These are phyloP conservation scores for Infundibulicybe gibba DNA, from an alignment of 768 basidiomycete species.

Conservation along the genomic window DNA sequence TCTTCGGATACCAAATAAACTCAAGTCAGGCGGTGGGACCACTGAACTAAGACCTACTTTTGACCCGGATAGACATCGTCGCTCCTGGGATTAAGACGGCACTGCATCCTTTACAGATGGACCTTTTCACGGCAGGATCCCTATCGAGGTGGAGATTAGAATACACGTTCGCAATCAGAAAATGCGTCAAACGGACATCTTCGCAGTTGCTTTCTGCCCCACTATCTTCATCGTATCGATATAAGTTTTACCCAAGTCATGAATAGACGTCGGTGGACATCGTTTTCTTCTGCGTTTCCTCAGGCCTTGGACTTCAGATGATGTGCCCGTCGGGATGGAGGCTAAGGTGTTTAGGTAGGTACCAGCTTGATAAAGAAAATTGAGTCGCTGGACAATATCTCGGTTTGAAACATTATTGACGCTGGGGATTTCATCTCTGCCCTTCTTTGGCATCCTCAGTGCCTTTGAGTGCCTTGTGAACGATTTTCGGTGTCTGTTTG, in stretches of 20 bases:
- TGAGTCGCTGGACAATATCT: slow-evolving; percentile 80
- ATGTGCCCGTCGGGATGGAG: slow-evolving; percentile 1
- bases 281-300: slow-evolving; percentile 19
- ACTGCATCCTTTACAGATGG: slow-evolving; percentile 69
- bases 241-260: slow-evolving; percentile 64
- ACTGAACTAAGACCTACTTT: slow-evolving; percentile 38
- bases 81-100: slow-evolving; percentile 63
- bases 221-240: slow-evolving; percentile 64
- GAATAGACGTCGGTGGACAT: slow-evolving; percentile 25
- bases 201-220: slow-evolving; percentile 72
- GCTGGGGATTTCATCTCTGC: slow-evolving; percentile 54
- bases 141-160: slow-evolving; percentile 28
- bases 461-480: too few relatives aligned
- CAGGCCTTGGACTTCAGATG: slow-evolving; percentile 4
- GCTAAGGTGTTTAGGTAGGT: slow-evolving; percentile 39
- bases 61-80: slow-evolving; percentile 61
- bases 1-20: slow-evolving; percentile 14
- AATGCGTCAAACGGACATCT: slow-evolving; percentile 52
- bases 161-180: not conserved
- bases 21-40: too few relatives aligned
- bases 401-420: slow-evolving; percentile 57
- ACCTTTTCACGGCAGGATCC: slow-evolving; percentile 82
- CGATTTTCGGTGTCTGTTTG: too few relatives aligned
- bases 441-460: slow-evolving; percentile 70
- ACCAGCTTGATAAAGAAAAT: slow-evolving; percentile 83